Conservation (phyloP, 805 yeast species). For the Cyberlindnera subsufficiens region DNA sequence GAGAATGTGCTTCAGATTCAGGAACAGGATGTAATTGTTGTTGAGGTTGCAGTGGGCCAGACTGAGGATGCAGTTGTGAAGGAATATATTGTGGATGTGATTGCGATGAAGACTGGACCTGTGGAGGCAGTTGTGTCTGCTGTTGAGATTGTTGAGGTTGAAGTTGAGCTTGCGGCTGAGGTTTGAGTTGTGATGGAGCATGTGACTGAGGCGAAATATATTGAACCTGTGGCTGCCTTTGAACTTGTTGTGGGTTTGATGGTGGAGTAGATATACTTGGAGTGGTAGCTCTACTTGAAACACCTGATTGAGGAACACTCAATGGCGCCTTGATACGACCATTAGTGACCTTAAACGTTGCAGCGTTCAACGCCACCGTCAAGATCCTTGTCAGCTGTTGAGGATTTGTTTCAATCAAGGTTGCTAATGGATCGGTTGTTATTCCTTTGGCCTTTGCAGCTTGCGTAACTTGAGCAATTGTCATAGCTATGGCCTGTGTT, state of each 20-base stretch:
- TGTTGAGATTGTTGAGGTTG: background rate
- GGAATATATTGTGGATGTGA: too few species aligned
- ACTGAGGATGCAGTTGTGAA: too few species aligned
- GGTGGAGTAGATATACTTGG: slow-evolving; percentile 12
- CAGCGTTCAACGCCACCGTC: slow-evolving; percentile 76
- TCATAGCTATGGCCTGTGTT: slow-evolving; percentile 89
- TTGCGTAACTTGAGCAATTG: slow-evolving; percentile 83
- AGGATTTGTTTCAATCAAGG: slow-evolving; percentile 75
- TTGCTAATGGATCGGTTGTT: slow-evolving; percentile 70
- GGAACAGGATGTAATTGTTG: background rate
- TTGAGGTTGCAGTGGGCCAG: background rate
- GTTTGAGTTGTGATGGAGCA: background rate
- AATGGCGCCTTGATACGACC: slow-evolving; percentile 43
- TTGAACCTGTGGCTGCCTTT: slow-evolving; percentile 2
- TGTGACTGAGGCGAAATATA: background rate
- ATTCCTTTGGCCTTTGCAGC: slow-evolving; percentile 84
- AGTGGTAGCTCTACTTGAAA: slow-evolving; percentile 13
- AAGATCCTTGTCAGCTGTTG: slow-evolving; percentile 72
- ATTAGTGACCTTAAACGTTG: slow-evolving; percentile 56
- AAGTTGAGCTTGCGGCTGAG: background rate
- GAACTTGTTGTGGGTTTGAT: slow-evolving; percentile 1
- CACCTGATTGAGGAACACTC: slow-evolving; percentile 20
- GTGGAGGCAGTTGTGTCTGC: background rate
- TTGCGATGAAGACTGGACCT: too few species aligned
- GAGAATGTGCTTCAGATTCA: background rate